Percentiles rank a stretch among this genome's conserved stretches.
These are phyloP conservation scores for Cymodocea nodosa DNA, from an alignment of 116 monocot species.

Conservation along the genomic window DNA sequence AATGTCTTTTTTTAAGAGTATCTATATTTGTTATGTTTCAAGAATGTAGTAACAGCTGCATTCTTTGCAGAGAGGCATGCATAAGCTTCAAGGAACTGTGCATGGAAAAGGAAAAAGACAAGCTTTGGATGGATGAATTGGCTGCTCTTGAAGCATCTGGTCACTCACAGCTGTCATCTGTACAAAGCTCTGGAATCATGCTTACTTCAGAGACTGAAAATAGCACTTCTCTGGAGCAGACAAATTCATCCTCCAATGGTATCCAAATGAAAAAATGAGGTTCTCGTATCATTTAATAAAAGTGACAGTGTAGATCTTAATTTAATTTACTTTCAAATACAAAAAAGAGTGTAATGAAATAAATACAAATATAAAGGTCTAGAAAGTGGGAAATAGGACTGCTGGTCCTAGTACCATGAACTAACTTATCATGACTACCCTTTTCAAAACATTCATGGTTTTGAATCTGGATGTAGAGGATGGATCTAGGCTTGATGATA, in stretches of 20 bases:
- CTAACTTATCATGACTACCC: too few relatives aligned
- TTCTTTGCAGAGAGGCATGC: conserved; percentile 20
- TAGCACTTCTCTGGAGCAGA: not conserved
- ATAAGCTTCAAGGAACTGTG: conserved; percentile 19
- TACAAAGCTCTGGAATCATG: conserved; percentile 9
- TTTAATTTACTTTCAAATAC: too few relatives aligned
- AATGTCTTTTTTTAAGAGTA: too few relatives aligned
- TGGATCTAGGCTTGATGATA: too few relatives aligned
- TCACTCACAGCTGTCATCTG: conserved; percentile 7
- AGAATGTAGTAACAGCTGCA: not conserved
- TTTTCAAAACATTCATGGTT: too few relatives aligned
- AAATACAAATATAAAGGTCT: too few relatives aligned
- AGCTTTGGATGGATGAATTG: conserved; percentile 24
- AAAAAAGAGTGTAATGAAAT: too few relatives aligned
- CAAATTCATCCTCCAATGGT: not conserved
- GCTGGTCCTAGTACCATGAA: too few relatives aligned
- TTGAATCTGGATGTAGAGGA: too few relatives aligned
- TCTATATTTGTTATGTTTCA: not conserved
- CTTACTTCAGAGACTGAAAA: conserved; percentile 10
- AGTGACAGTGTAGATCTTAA: too few relatives aligned
- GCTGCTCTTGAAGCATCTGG: conserved; percentile 19
- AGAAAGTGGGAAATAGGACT: too few relatives aligned
- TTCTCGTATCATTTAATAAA: too few relatives aligned
- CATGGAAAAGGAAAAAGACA: conserved; percentile 22
- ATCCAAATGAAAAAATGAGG: not conserved